Evolutionary conservation across 1,284 basidiomycete species (phyloP).

Genomic region (Papiliotrema laurentii): DNA sequence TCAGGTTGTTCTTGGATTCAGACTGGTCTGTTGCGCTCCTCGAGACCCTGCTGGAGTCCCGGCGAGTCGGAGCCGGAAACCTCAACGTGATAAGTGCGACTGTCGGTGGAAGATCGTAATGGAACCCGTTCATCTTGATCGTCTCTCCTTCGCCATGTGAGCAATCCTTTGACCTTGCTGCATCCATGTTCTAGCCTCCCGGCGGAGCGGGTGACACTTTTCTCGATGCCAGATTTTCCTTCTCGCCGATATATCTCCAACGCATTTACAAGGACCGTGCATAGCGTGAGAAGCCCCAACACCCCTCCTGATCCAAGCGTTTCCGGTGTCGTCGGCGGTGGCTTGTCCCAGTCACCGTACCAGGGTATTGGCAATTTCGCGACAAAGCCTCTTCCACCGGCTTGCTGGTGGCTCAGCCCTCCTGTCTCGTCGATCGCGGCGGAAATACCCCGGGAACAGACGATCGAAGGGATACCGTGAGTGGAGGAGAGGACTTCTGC

Average conservation of each 20-base stretch:
- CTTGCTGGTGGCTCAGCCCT: slow-evolving; percentile 5
- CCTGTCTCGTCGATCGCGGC: slow-evolving; percentile 16
- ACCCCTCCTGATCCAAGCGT: neutral
- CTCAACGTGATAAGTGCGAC: no score
- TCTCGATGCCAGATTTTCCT: neutral
- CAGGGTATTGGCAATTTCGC: slow-evolving; percentile 4
- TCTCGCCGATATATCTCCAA: neutral
- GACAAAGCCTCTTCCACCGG: slow-evolving; percentile 11
- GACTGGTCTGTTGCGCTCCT: no score
- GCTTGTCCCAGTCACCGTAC: neutral
- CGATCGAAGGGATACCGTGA: slow-evolving; percentile 10
- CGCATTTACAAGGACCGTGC: neutral
- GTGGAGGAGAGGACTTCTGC: slow-evolving; percentile 12
- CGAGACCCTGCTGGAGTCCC: no score
- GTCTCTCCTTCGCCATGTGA: no score
- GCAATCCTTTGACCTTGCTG: neutral
- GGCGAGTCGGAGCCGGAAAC: no score
- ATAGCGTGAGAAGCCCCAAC: neutral
- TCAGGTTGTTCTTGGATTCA: no score
- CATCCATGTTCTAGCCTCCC: neutral
- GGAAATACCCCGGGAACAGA: slow-evolving; percentile 14
- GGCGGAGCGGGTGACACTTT: neutral
- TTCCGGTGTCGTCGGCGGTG: neutral
- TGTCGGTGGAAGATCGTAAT: no score
- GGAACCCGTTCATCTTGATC: no score